Evolutionary conservation across 768 basidiomycete genomes (phyloP), one percentile per base, ranked within the genome.

Genomic region (Russula sp.): DNA sequence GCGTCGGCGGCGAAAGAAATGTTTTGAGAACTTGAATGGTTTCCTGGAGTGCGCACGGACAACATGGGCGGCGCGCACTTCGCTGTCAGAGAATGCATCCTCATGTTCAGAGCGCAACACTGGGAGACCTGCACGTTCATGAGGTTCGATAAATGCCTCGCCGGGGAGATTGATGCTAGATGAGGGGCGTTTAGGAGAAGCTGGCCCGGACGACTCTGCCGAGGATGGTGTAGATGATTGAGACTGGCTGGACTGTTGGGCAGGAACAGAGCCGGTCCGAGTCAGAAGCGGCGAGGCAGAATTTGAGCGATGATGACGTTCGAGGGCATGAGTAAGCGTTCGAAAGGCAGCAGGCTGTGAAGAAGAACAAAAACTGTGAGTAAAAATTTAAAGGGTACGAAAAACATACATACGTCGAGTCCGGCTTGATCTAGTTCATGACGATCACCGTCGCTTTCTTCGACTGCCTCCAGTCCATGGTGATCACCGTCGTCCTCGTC

Each of bases 111-210:
- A 72, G 50, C 78, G 76, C 8, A 73, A 70, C 14, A 80, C 78
- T 0, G 84, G 84, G 30, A 92, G 72, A 0, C 89, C 89, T 44
- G 83, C 85, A 54, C 79, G 81, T 72, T 92, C 90, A 54, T 80
- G 73, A 0, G 83, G 80, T 59, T 83, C 83, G 68, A 90, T 86
- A 71, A 79, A 87, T 54, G 76, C 78, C 44, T 80, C 79, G 44
- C 81, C 84, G 0, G 82, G 82, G 5, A 84, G 75, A 18, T 76
- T 68, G 68, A 53, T 63, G 9, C 49, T 52, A 50, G 14, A 55
- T 22, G 34, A 14, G 16, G n/a, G 32, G 28, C 30, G 32, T 11
- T 49, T 59, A 22, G 38, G 69, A 36, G 62, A 50, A 62, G 61
- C 28, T 61, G 40, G 58, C 48, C 26, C 60, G 34, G 67, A 62